A percentile compares a stretch with the other conserved stretches of the same genome.
These are phyloP conservation scores for Porogramme epimiltina DNA, from an alignment of 1,284 basidiomycete species.

Conservation along the genomic window DNA sequence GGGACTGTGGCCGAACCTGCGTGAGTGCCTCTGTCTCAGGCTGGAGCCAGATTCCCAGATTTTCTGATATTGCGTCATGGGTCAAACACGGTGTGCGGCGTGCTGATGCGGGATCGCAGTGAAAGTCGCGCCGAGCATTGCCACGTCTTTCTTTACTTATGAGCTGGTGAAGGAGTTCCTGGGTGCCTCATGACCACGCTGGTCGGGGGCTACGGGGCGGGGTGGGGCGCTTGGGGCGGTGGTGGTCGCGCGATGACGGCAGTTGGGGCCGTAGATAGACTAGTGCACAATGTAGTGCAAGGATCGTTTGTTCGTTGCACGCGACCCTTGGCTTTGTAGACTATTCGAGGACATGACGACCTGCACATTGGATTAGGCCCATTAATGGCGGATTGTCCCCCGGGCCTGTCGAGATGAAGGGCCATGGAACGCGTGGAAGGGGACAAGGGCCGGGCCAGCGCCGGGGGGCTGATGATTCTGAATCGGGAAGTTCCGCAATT, in stretches of 20 bases:
- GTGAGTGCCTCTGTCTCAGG: too few species aligned
- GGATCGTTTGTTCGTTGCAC: conserved; percentile 3
- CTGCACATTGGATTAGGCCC: too few species aligned
- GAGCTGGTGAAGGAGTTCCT: conserved; percentile 61
- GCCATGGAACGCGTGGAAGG: too few species aligned
- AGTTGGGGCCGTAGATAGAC: conserved; percentile 16
- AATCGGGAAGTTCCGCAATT: conserved; percentile 15
- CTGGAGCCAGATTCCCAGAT: neutral
- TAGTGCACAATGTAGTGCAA: conserved; percentile 16
- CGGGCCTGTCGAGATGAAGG: too few species aligned
- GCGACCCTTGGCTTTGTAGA: conserved; percentile 12
- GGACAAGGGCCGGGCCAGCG: too few species aligned
- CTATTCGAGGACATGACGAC: too few species aligned
- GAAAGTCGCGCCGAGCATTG: conserved; percentile 91
- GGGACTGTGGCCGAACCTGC: conserved; percentile 89
- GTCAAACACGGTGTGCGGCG: conserved; percentile 1
- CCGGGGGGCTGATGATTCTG: neutral
- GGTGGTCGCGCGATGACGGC: conserved; percentile 4
- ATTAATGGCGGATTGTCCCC: too few species aligned
- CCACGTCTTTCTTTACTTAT: conserved; percentile 83
- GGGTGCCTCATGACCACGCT: conserved; percentile 28
- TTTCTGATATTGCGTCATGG: conserved; percentile 9
- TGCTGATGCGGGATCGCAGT: conserved; percentile 45
- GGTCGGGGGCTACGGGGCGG: conserved; percentile 3
- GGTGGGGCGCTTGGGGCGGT: conserved; percentile 1